Percentiles rank a stretch among this genome's conserved stretches.
Conservation (phyloP, 2,329 filamentous ascomycete species). For the Decorospora gaudefroyi region DNA sequence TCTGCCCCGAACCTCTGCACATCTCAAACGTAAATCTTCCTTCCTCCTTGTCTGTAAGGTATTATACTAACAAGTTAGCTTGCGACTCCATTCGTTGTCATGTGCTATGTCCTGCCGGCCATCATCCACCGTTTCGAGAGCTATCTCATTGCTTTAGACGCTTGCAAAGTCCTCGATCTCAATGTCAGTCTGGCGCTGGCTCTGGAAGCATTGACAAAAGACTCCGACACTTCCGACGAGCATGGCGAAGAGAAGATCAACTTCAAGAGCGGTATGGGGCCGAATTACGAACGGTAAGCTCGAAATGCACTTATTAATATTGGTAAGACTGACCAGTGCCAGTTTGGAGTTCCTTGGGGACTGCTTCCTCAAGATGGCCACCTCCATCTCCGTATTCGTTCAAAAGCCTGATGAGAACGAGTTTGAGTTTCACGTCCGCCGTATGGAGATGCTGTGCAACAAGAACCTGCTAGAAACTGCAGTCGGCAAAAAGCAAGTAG, state of each 20-base stretch:
- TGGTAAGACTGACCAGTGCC: not conserved
- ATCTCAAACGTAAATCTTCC: conserved; percentile 70
- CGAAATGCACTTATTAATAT: not conserved
- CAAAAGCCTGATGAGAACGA: conserved; percentile 78
- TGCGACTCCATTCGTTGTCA: conserved; percentile 68
- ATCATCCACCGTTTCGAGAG: conserved; percentile 84
- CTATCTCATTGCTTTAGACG: conserved; percentile 78
- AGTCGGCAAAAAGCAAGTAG: conserved; percentile 43
- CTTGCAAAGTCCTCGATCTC: conserved; percentile 67
- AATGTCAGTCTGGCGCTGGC: conserved; percentile 69
- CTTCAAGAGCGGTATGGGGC: conserved; percentile 83
- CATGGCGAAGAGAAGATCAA: conserved; percentile 69
- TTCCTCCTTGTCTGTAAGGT: not conserved
- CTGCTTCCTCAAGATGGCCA: conserved; percentile 93
- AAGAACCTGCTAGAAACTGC: conserved; percentile 83
- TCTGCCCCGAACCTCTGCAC: conserved; percentile 76
- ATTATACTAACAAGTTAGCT: conserved; percentile 57
- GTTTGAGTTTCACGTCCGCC: conserved; percentile 83
- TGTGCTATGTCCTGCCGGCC: conserved; percentile 77
- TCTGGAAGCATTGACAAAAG: conserved; percentile 89
- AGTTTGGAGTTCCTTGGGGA: conserved; percentile 87
- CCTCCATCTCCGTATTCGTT: conserved; percentile 83
- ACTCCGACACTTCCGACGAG: conserved; percentile 82
- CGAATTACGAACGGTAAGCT: conserved; percentile 78
- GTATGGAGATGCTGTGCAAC: conserved; percentile 92